Base-by-base conservation (phyloP, 2,329 filamentous ascomycete genomes). In the Cladophialophora yegresii region DNA sequence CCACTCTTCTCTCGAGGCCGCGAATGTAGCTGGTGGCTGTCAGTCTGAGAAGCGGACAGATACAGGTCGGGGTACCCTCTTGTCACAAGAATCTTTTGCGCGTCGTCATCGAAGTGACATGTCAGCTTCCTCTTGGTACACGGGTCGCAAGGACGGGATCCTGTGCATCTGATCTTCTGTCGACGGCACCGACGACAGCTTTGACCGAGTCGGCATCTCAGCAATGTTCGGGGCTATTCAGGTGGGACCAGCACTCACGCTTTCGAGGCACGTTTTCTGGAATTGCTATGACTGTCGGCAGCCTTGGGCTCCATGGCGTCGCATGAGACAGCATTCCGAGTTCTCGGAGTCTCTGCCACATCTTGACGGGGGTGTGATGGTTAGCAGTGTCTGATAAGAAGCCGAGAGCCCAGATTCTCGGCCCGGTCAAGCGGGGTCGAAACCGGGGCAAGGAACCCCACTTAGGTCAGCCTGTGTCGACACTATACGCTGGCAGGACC, bases 61-160 rank as follows among this genome's bases (percentile, higher is more conserved):
- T 36, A 13, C n/a, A 47, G 54, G n/a, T 45, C 28, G 60, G 68
- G 72, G 60, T 68, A 81, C 80, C 78, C 79, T 72, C 75, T 75
- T 13, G 81, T 81, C 3, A 84, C 81, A 3, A 83, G 70, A 13
- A 83, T 74, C 66, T 82, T 83, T 56, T 82, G 78, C 43, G 81
- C 78, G n/a, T 76, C 75, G 45, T 81, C 78, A 63, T 81, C 78
- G 57, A 81, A 81, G 5, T 73, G 72, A 60, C 80, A 81, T 0
- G 73, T 65, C 20, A 79, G 70, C n/a, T 76, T 77, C 23, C 79
- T 75, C 65, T 79, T 80, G 49, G 71, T 76, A 69, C 80, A 82
- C n/a, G 74, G 75, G 54, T 78, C 75, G 70, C 79, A 81, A 13
- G 79, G 79, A 62, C 76, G 73, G 5, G 72, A 70, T 12, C 79